Evolutionary conservation across 2,329 filamentous ascomycete genomes (phyloP).

Genomic region (Celoporthe dispersa): DNA sequence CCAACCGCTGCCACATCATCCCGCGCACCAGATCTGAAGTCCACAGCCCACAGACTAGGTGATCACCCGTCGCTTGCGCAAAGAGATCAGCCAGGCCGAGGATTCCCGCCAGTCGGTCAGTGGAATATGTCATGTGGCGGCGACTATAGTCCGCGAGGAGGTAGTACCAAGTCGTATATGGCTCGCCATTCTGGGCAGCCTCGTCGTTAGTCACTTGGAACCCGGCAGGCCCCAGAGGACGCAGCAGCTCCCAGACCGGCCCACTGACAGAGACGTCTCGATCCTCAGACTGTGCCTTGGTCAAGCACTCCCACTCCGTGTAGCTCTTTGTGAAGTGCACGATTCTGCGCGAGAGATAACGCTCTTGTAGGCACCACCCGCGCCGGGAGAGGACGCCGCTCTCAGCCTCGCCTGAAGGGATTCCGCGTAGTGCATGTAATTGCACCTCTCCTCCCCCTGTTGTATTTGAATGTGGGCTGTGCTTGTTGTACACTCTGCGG

Average conservation of each 20-base stretch:
- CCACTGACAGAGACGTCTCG: not conserved
- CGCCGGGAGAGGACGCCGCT: not conserved
- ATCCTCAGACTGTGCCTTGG: not conserved
- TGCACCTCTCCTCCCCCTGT: not conserved
- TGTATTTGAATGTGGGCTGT: not conserved
- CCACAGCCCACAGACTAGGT: slow-evolving; percentile 2
- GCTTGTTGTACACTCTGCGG: no score
- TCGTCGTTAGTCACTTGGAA: not conserved
- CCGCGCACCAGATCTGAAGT: slow-evolving; percentile 3
- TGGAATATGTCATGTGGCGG: not conserved
- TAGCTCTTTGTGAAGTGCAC: not conserved
- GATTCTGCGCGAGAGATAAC: slow-evolving; percentile 7
- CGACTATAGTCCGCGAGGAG: slow-evolving; percentile 1
- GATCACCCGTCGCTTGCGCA: not conserved
- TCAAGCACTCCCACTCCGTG: slow-evolving; percentile 11
- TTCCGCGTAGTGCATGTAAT: not conserved
- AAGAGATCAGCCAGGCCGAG: slow-evolving; percentile 1
- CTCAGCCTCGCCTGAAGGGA: not conserved
- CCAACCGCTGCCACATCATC: not conserved
- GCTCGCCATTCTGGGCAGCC: not conserved
- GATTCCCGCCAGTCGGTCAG: not conserved
- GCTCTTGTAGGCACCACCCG: slow-evolving; percentile 9
- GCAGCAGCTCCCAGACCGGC: not conserved
- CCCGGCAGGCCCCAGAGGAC: not conserved
- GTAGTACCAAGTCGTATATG: not conserved